Evolutionary conservation across 2,329 filamentous ascomycete genomes (phyloP).

Genomic region (Epichloe brachyelytri): DNA sequence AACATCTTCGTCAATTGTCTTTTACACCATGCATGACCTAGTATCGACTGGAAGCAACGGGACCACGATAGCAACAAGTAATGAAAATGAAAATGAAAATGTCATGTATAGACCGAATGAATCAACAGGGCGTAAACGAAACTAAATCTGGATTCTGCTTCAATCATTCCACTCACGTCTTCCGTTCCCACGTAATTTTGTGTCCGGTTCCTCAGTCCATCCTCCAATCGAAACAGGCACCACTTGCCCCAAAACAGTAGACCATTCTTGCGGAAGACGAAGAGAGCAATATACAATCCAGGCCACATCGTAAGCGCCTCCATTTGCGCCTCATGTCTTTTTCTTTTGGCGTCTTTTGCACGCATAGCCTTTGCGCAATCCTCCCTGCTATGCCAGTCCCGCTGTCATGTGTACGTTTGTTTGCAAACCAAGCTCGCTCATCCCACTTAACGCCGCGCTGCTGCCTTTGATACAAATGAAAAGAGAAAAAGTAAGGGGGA

Average conservation of each 20-base stretch:
- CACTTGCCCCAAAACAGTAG: not conserved
- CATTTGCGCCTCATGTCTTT: not conserved
- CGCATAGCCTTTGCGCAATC: not conserved
- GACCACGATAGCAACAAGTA: no score
- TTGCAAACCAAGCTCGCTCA: not conserved
- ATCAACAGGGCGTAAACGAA: not conserved
- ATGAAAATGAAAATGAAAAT: no score
- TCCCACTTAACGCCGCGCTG: slow-evolving; percentile 12
- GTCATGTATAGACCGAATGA: not conserved
- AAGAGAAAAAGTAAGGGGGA: not conserved
- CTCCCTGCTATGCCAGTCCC: not conserved
- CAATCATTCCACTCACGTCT: not conserved
- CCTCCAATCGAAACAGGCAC: not conserved
- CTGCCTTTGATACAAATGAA: slow-evolving; percentile 10
- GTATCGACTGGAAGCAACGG: no score
- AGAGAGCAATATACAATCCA: not conserved
- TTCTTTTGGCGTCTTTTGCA: no score
- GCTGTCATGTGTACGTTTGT: not conserved
- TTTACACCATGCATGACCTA: no score
- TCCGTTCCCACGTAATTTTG: not conserved
- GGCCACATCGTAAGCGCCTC: not conserved
- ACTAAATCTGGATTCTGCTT: not conserved
- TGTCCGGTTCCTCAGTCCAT: not conserved
- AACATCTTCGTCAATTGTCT: no score
- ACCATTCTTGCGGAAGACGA: not conserved